Conservation (phyloP, 345 rosid genomes). For the Fremontodendron californicum region DNA sequence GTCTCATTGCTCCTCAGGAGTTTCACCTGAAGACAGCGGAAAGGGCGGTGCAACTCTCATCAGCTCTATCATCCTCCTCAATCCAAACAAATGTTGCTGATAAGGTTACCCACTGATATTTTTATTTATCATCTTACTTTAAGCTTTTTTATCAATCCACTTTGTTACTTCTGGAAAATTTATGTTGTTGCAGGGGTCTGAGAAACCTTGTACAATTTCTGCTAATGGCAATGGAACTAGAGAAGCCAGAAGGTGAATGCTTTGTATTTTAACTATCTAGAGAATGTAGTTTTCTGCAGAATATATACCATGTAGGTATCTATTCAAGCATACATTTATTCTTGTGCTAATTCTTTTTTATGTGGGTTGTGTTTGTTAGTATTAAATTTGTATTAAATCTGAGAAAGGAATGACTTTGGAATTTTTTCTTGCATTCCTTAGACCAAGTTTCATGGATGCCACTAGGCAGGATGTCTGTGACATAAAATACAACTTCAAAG, state of each 20-base stretch:
- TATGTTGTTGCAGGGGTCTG: constrained; percentile 40
- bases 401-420: not conserved
- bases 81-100: constrained; percentile 31
- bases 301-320: not conserved
- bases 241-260: constrained; percentile 54
- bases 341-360: not conserved
- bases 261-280: not conserved
- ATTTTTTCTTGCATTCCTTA: constrained; percentile 22
- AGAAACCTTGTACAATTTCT: constrained; percentile 32
- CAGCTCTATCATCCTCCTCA: constrained; percentile 43
- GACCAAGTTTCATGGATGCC: constrained; percentile 40
- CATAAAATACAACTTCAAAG: constrained; percentile 45
- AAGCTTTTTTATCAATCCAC: not conserved
- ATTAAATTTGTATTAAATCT: not conserved
- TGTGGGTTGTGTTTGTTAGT: not conserved
- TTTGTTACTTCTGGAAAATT: not conserved
- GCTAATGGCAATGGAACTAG: constrained; percentile 42
- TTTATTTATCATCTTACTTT: not conserved
- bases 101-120: constrained; percentile 41
- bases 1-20: constrained; percentile 47
- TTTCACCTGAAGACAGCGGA: constrained; percentile 80
- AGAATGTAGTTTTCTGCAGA: not conserved
- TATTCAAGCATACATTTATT: not conserved
- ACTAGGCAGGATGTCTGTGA: constrained; percentile 37
- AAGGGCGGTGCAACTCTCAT: constrained; percentile 77